A percentile compares a stretch with the other conserved stretches of the same genome.
Evolutionary conservation across 768 basidiomycete genomes (phyloP).

Genomic region (Paxillus involutus): DNA sequence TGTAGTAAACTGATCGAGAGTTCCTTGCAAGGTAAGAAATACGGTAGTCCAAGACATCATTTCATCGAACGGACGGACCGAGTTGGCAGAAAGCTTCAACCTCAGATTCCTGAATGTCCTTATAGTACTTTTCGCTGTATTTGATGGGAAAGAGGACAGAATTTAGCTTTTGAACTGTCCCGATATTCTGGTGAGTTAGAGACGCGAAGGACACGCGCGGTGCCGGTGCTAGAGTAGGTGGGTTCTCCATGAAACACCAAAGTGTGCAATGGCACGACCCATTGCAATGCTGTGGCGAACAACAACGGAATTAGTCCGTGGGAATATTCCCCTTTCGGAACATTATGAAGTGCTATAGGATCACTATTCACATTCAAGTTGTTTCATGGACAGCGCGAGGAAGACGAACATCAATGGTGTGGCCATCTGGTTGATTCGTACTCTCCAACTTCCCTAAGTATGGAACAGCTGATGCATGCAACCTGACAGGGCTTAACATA

Average conservation of each 20-base stretch:
- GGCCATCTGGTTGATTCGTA: conserved; percentile 17
- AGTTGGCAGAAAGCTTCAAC: conserved; percentile 88
- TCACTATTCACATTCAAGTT: neutral
- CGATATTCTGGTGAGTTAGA: conserved; percentile 80
- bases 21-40: conserved; percentile 26
- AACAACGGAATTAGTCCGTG: conserved; percentile 17
- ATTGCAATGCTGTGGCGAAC: conserved; percentile 22
- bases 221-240: conserved; percentile 14
- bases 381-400: neutral
- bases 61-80: conserved; percentile 48
- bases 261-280: no score
- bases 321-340: conserved; percentile 14
- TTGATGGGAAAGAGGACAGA: conserved; percentile 87
- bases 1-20: conserved; percentile 72
- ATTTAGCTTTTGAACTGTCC: conserved; percentile 60
- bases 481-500: conserved; percentile 20
- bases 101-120: conserved; percentile 72
- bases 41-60: conserved; percentile 4
- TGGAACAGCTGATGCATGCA: conserved; percentile 14
- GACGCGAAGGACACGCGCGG: conserved; percentile 68
- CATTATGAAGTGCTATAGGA: neutral
- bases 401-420: conserved; percentile 4
- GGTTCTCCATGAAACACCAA: conserved; percentile 23
- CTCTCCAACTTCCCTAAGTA: conserved; percentile 24
- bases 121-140: conserved; percentile 87